Evolutionary conservation across 1,284 basidiomycete genomes (phyloP), one percentile per base, ranked within the genome.

Genomic region (Naganishia liquefaciens): DNA sequence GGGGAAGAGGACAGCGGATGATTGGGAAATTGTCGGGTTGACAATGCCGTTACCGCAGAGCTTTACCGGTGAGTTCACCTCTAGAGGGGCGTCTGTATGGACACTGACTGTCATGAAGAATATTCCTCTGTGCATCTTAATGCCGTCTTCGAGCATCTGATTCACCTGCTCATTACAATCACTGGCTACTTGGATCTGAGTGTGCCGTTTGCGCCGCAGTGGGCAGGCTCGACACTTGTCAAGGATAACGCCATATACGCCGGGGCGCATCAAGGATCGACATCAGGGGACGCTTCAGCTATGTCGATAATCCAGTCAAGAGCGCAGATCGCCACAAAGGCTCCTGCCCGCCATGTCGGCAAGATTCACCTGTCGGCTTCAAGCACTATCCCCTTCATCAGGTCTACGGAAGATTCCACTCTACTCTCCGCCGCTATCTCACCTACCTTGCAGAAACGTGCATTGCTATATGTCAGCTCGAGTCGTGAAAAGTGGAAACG

Each of bases 401-500:
- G 51, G 15, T 23, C 37, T 15, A 6, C 40, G 39, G 17, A 25
- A 27, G 40, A 33, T 19, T 28, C 39, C 17, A 25, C 11, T 40
- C 1, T 17, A 10, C 25, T 30, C 25, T 28, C 54, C 1, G 6
- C 27, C 11, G 19, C 39, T 9, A 52, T 37, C 28, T 23, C 10
- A 7, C 10, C 54, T 7, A 55, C 9, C 13, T n/a, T 54, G 33
- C 60, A 49, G 19, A 60, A 60, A n/a, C 46, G 57, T 9, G 49
- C 64, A 10, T 21, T 60, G 11, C 49, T 66, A n/a, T 62, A 66
- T 44, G 64, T 66, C 40, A 50, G 44, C 10, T 62, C 64, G 11
- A 62, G 58, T 30, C 58, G 64, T 9, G 58, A 66, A 21, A 66
- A 57, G 27, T 66, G 64, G 64, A 66, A 66, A 54, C 43, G 53